Conservation (phyloP, 345 rosid species). For the Litchi chinensis region DNA sequence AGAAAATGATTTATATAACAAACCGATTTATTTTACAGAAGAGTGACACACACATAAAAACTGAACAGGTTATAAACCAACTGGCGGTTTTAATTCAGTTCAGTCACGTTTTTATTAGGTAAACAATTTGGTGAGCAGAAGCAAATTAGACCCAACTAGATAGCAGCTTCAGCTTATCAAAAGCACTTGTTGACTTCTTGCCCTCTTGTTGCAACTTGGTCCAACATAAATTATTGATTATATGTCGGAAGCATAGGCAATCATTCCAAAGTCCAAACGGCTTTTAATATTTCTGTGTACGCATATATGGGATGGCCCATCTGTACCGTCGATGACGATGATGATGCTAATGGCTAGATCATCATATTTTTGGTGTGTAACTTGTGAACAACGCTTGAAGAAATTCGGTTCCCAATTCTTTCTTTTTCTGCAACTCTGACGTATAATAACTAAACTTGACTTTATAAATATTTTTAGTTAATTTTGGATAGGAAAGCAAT, state of each 20-base stretch:
- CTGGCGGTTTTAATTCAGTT: background rate
- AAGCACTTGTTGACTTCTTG: background rate
- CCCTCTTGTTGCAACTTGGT: slow-evolving; percentile 1
- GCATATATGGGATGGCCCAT: too few relatives aligned
- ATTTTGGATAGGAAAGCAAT: background rate
- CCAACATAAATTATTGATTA: background rate
- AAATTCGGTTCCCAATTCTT: too few relatives aligned
- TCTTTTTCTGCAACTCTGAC: too few relatives aligned
- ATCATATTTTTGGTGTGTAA: background rate
- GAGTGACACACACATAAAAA: too few relatives aligned
- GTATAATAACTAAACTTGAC: too few relatives aligned
- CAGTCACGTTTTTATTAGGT: background rate
- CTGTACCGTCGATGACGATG: background rate
- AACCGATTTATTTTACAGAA: too few relatives aligned
- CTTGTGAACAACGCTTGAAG: background rate
- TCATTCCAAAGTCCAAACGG: background rate
- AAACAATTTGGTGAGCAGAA: background rate
- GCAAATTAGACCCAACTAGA: background rate
- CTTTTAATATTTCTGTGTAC: background rate
- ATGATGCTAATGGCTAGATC: background rate
- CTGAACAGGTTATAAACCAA: background rate
- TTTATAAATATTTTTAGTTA: background rate
- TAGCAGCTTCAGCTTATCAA: slow-evolving; percentile 14
- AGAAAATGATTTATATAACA: too few relatives aligned
- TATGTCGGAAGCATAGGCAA: background rate